Conservation (phyloP, 495 filamentous ascomycete species). For the Aspergillus bridgeri region DNA sequence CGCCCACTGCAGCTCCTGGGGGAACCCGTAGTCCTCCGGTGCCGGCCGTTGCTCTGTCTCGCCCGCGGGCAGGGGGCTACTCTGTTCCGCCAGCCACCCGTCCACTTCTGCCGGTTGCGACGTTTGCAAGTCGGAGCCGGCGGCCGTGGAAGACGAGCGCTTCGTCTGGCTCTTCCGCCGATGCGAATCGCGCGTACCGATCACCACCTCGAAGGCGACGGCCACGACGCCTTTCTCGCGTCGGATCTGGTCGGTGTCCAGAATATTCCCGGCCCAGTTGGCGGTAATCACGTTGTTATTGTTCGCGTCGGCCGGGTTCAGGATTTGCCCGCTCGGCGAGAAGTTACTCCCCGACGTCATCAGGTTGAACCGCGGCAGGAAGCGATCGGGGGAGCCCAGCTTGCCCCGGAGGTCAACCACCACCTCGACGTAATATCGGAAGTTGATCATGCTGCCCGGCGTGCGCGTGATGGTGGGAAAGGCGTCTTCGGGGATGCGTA, state of each 20-base stretch:
- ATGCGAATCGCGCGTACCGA: slow-evolving; percentile 82
- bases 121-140: slow-evolving; percentile 18
- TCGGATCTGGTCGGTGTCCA: slow-evolving; percentile 85
- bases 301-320: slow-evolving; percentile 39
- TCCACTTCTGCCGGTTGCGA: slow-evolving; percentile 24
- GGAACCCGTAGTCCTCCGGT: slow-evolving; percentile 35
- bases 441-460: slow-evolving; percentile 87
- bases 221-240: slow-evolving; percentile 86
- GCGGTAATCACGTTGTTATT: slow-evolving; percentile 37
- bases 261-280: slow-evolving; percentile 68
- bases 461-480: slow-evolving; percentile 91
- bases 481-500: slow-evolving; percentile 82
- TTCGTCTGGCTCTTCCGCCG: slow-evolving; percentile 51
- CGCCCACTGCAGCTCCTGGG: slow-evolving; percentile 28
- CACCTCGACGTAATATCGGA: slow-evolving; percentile 90
- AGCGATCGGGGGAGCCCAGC: slow-evolving; percentile 63
- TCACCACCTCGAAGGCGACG: slow-evolving; percentile 75
- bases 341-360: slow-evolving; percentile 45
- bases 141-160: slow-evolving; percentile 23
- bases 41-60: slow-evolving; percentile 30
- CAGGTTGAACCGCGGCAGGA: slow-evolving; percentile 56
- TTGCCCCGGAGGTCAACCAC: slow-evolving; percentile 89
- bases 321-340: slow-evolving; percentile 46
- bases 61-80: slow-evolving; percentile 21
- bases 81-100: slow-evolving; percentile 27